phyloP scores from a whole-genome alignment of 805 yeast species.

The Wickerhamiella qilinensis region DNA sequence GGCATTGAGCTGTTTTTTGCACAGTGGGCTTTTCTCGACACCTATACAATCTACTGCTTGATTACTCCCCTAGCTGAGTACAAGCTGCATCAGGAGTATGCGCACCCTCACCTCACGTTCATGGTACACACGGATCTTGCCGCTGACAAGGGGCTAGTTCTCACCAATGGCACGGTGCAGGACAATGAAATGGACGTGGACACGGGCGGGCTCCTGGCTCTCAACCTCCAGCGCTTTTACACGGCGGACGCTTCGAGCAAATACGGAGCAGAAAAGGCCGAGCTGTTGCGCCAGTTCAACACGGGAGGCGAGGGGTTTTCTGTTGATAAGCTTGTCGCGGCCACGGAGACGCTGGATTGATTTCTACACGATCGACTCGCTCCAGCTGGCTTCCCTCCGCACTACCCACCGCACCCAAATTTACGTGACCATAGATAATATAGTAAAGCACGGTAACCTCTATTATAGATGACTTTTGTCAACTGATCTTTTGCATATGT shows the following conservation, averaged over 20 bases:
- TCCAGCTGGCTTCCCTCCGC: too few relatives aligned
- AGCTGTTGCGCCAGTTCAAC: slow-evolving; percentile 52
- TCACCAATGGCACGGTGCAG: slow-evolving; percentile 70
- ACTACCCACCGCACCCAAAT: too few relatives aligned
- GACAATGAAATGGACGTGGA: slow-evolving; percentile 50
- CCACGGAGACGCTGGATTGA: slow-evolving; percentile 56
- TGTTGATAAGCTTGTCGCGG: slow-evolving; percentile 49
- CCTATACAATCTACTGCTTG: slow-evolving; percentile 71
- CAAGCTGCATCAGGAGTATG: slow-evolving; percentile 77
- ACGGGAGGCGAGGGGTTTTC: slow-evolving; percentile 49
- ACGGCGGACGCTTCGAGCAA: slow-evolving; percentile 24
- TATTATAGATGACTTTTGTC: too few relatives aligned
- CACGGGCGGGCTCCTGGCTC: slow-evolving; percentile 56
- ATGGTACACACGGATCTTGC: slow-evolving; percentile 69
- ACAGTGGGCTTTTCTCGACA: slow-evolving; percentile 86
- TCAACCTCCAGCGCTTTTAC: slow-evolving; percentile 37
- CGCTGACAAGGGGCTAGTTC: slow-evolving; percentile 40
- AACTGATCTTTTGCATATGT: too few relatives aligned
- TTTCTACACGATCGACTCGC: too few relatives aligned
- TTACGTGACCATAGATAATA: too few relatives aligned
- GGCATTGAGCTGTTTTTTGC: slow-evolving; percentile 69
- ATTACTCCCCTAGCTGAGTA: slow-evolving; percentile 84
- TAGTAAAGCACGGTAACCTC: too few relatives aligned
- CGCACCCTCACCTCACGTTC: slow-evolving; percentile 87
- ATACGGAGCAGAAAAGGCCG: slow-evolving; percentile 31